Base-by-base conservation (phyloP, 768 basidiomycete species). In the Naganishia onofrii region DNA sequence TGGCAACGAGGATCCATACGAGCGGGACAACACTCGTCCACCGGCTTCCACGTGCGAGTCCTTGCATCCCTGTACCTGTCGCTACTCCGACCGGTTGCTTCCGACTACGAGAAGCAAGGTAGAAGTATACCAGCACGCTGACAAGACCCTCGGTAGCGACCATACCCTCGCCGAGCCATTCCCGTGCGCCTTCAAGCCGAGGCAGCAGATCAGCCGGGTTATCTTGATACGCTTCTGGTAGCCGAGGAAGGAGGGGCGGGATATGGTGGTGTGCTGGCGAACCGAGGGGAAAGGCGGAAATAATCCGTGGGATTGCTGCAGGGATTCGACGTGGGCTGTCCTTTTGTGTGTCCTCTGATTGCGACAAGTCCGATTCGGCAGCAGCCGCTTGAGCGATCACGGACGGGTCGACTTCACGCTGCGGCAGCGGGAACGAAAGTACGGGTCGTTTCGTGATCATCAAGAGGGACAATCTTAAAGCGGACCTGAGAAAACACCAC, bases 361-460 rank as follows among this genome's bases (percentile, higher is more conserved):
- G 8, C 21, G 29, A 15, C n/a, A 54, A n/a, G 38, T 34, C 29
- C 15, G 29, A n/a, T 17, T 32, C 38, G 36, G 31, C 3, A 8
- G 29, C 42, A 32, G 44, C 17, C 19, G 32, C 44, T 70, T 72
- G 12, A 17, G 88, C 85, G 9, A 92, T 77, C 55, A 85, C 83
- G 6, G 89, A 84, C 4, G 90, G 89, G 79, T 94, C 93, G 72
- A 92, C 85, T 74, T 93, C 92, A 64, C 93, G 87, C 80, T 92
- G 90, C 17, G 93, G 92, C 66, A 93, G 87, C 23, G 90, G 89
- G 2, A 89, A 89, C 1, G 86, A 85, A 15, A 94, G 78, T 28
- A 93, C 76, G 13, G 95, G 91, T 73, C 91, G 84, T 64, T 85
- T 86, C 0, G 93, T 69, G 10, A 44, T 23, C 19, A 36, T n/a